Base-by-base conservation (phyloP, 345 rosid genomes). In the Dipteronia dyeriana region DNA sequence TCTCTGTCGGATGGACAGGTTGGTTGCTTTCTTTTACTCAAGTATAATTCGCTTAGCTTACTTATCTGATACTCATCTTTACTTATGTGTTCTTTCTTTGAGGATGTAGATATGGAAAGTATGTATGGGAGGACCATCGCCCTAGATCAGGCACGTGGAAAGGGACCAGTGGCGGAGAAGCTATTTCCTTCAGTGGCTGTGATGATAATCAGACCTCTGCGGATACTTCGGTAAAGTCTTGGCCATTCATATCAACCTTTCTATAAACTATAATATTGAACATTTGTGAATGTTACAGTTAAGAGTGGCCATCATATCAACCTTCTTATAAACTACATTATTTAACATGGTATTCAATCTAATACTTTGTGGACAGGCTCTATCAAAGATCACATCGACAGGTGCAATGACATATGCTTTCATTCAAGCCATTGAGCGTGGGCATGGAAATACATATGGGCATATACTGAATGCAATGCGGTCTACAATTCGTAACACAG, bases 391-490 rank as follows among this genome's bases (percentile, higher is more conserved):
- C 70, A 83, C 93, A 23, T 91, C 93, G 31, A 95, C 98, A 0
- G 99, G 99, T 57, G 99, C 94, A n/a, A 91, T 95, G 96, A 95
- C 99, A 10, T 95, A 89, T 73, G 81, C 98, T 61, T 93, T 95
- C 86, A 90, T 95, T 77, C 94, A 90, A 80, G 97, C 97, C 69
- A 75, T 91, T 57, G 96, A 94, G 81, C 88, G 86, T 4, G 97
- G 94, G 38, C 89, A 87, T 61, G 97, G 81, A 69, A 67, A 77
- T 12, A 92, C 96, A 1, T 94, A 92, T 9, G 97, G 98, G 53
- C 82, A 69, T 79, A 85, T 94, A 77, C 74, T 91, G 68, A 92
- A 75, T 17, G 89, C 96, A 31, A 94, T 94, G 96, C 87, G 96
- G 57, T 83, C 91, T 66, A 94, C 92, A 72, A 86, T 94, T 75